Percentiles rank a stretch among this genome's conserved stretches.
phyloP scores from a whole-genome alignment of 163 green algal genomes.

The Chlamydomonas reinhardtii region DNA sequence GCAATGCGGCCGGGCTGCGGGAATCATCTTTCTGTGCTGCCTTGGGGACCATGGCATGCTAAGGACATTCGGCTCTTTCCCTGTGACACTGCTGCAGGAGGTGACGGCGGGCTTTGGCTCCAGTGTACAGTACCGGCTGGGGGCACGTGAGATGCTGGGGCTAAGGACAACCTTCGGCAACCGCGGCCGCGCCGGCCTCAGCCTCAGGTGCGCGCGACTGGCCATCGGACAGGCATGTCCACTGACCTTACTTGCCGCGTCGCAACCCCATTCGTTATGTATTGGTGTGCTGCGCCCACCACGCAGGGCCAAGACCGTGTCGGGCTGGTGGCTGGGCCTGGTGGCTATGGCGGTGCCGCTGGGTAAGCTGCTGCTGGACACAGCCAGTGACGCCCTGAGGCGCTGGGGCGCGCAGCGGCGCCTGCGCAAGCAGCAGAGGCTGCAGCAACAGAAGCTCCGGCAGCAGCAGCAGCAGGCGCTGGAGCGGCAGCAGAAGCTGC shows the following conservation, averaged over 20 bases:
- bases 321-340: constrained; percentile 47
- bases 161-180: neutral
- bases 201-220: constrained; percentile 8
- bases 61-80: no score
- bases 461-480: neutral
- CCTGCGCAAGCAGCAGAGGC: neutral
- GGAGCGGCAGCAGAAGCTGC: neutral
- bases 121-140: constrained; percentile 34
- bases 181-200: constrained; percentile 12
- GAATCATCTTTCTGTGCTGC: no score
- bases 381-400: neutral
- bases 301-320: constrained; percentile 10
- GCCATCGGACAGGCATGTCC: no score
- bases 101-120: neutral
- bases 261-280: no score
- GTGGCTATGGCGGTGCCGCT: constrained; percentile 49
- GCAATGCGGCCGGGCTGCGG: no score
- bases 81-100: no score
- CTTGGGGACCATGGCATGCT: no score
- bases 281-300: no score
- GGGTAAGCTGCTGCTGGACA: constrained; percentile 11
- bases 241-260: no score
- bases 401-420: neutral
- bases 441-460: neutral
- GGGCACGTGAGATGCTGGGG: constrained; percentile 16